Evolutionary conservation across 2,329 filamentous ascomycete species (phyloP).

Genomic region (Colletotrichum tanaceti): DNA sequence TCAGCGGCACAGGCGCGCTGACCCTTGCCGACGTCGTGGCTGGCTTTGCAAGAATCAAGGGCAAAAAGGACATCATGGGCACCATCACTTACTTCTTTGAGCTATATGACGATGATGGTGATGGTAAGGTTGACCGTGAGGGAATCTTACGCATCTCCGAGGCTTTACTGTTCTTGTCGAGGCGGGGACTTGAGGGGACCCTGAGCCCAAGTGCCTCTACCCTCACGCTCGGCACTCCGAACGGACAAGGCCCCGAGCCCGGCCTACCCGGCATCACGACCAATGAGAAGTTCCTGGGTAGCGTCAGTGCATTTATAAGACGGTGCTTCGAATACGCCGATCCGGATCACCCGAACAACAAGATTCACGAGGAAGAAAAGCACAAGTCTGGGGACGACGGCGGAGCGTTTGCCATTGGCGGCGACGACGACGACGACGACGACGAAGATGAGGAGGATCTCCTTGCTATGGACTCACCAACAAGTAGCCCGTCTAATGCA

Average conservation of each 20-base stretch:
- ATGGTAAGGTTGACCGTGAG: slow-evolving; percentile 93
- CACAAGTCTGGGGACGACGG: slow-evolving; percentile 47
- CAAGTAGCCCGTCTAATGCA: slow-evolving; percentile 54
- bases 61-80: slow-evolving; percentile 95
- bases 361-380: slow-evolving; percentile 52
- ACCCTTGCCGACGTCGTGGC: slow-evolving; percentile 92
- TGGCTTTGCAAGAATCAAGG: slow-evolving; percentile 90
- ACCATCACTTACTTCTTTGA: slow-evolving; percentile 99
- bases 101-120: slow-evolving; percentile 91
- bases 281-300: slow-evolving; percentile 90
- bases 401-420: slow-evolving; percentile 78
- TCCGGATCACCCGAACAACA: slow-evolving; percentile 80
- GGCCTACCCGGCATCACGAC: slow-evolving; percentile 66
- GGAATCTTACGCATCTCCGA: slow-evolving; percentile 96
- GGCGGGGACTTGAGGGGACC: slow-evolving; percentile 83
- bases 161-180: slow-evolving; percentile 89
- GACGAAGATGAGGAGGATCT: slow-evolving; percentile 69
- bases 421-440: slow-evolving; percentile 69
- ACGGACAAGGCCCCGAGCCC: slow-evolving; percentile 53
- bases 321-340: slow-evolving; percentile 98
- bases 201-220: slow-evolving; percentile 73
- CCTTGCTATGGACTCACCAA: slow-evolving; percentile 66
- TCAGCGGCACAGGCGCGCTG: slow-evolving; percentile 78
- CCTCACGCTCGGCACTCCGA: slow-evolving; percentile 65
- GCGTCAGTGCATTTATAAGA: slow-evolving; percentile 94